Percentiles rank a stretch among this genome's conserved stretches.
Conservation (phyloP, 2,329 filamentous ascomycete species). For the Apiospora marii region DNA sequence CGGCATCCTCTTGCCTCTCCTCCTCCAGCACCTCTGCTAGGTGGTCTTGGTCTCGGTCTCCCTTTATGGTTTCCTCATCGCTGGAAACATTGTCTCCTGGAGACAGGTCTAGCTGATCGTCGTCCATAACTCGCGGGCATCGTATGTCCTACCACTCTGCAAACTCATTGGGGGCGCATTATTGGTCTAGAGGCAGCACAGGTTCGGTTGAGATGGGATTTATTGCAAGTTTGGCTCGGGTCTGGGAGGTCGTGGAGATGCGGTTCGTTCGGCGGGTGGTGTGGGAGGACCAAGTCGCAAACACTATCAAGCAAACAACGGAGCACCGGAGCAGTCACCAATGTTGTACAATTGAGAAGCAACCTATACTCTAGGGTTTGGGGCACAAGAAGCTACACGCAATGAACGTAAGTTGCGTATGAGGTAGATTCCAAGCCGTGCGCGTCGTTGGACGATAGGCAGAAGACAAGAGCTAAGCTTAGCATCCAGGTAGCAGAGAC, state of each 20-base stretch:
- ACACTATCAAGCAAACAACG: conserved; percentile 19
- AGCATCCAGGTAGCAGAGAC: conserved; percentile 14
- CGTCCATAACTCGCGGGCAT: conserved; percentile 49
- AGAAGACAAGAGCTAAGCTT: conserved; percentile 19
- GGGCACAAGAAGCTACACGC: neutral
- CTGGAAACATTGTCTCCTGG: conserved; percentile 49
- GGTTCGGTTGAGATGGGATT: neutral
- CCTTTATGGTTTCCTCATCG: conserved; percentile 53
- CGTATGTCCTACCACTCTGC: conserved; percentile 38
- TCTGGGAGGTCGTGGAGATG: conserved; percentile 11
- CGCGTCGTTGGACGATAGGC: neutral
- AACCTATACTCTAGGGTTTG: neutral
- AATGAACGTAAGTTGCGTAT: neutral
- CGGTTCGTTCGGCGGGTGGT: conserved; percentile 5
- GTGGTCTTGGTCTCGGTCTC: conserved; percentile 43
- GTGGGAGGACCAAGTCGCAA: conserved; percentile 14
- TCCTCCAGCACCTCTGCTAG: conserved; percentile 47
- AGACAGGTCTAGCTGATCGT: conserved; percentile 55
- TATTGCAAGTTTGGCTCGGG: neutral
- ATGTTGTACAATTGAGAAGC: conserved; percentile 12
- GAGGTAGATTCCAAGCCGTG: neutral
- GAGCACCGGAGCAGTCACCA: neutral
- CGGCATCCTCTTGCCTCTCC: conserved; percentile 41
- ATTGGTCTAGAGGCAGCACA: neutral
- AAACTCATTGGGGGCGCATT: conserved; percentile 8